phyloP scores from a whole-genome alignment of 2,329 filamentous ascomycete species.

The Didymella exigua region DNA sequence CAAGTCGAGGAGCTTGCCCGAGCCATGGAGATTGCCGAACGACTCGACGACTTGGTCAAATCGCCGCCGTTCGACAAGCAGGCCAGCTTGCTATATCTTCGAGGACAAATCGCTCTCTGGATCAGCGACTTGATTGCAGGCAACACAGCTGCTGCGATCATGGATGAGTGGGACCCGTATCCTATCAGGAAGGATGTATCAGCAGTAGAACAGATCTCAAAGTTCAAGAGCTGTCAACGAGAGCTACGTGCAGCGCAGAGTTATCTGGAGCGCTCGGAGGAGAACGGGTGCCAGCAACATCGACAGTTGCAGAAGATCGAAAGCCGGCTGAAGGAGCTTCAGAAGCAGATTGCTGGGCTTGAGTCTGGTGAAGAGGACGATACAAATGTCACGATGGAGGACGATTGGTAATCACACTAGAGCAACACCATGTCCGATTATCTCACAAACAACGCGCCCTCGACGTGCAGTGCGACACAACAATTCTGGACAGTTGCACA shows the following conservation, averaged over 20 bases:
- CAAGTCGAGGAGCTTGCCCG: constrained; percentile 60
- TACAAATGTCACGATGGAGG: not conserved
- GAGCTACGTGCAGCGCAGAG: constrained; percentile 32
- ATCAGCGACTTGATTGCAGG: constrained; percentile 68
- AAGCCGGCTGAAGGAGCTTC: constrained; percentile 23
- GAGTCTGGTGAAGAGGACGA: not conserved
- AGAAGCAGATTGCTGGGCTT: constrained; percentile 21
- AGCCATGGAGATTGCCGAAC: constrained; percentile 67
- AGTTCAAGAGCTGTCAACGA: constrained; percentile 23
- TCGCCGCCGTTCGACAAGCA: constrained; percentile 73
- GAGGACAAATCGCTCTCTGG: constrained; percentile 77
- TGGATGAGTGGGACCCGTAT: constrained; percentile 27
- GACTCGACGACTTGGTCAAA: constrained; percentile 73
- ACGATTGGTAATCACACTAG: not conserved
- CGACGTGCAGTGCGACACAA: no score
- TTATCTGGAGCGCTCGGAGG: constrained; percentile 31
- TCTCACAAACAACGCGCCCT: no score
- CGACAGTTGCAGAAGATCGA: constrained; percentile 26
- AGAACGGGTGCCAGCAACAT: constrained; percentile 23
- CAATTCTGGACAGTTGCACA: no score
- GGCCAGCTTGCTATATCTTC: constrained; percentile 68
- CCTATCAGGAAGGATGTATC: not conserved
- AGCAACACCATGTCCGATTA: no score
- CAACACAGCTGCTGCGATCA: constrained; percentile 8
- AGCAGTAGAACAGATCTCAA: constrained; percentile 20